Conservation (phyloP, 2,329 filamentous ascomycete species). For the Cordyceps tenuipes region DNA sequence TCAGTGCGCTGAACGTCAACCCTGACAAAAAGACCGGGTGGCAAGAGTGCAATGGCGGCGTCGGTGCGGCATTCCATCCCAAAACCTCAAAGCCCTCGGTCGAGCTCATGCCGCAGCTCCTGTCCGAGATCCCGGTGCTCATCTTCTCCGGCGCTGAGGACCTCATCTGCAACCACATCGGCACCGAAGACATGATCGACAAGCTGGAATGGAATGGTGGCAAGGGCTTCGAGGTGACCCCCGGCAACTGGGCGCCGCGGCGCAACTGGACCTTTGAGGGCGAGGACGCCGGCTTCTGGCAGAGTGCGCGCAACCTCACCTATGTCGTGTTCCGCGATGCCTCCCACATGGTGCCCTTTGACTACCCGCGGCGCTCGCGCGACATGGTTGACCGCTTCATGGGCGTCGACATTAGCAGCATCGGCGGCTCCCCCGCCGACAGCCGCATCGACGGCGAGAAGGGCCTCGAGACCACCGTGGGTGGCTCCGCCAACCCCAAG, state of each 20-base stretch:
- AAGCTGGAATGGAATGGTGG: conserved; percentile 88
- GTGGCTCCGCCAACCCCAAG: conserved; percentile 55
- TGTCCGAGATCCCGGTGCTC: conserved; percentile 69
- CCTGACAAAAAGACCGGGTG: conserved; percentile 77
- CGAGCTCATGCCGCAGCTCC: conserved; percentile 65
- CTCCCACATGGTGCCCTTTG: conserved; percentile 97
- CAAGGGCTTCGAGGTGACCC: conserved; percentile 80
- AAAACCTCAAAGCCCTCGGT: conserved; percentile 65
- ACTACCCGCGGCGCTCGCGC: conserved; percentile 74
- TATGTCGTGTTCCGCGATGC: conserved; percentile 94
- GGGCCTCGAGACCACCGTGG: conserved; percentile 67
- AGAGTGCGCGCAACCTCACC: conserved; percentile 88
- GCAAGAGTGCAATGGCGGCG: conserved; percentile 79
- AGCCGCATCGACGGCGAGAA: conserved; percentile 81
- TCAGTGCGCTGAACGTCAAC: conserved; percentile 73
- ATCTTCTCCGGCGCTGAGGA: conserved; percentile 93
- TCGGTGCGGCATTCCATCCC: conserved; percentile 63
- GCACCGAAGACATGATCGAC: conserved; percentile 83
- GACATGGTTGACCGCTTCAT: conserved; percentile 99
- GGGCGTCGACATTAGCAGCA: conserved; percentile 80
- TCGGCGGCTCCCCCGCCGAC: conserved; percentile 72
- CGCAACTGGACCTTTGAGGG: conserved; percentile 92
- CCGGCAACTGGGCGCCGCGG: conserved; percentile 85
- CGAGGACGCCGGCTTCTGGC: conserved; percentile 81
- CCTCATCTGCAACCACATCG: conserved; percentile 93